Percentiles rank a stretch among this genome's conserved stretches.
Conservation (phyloP, 2,329 filamentous ascomycete genomes). For the Fusarium staphyleae region DNA sequence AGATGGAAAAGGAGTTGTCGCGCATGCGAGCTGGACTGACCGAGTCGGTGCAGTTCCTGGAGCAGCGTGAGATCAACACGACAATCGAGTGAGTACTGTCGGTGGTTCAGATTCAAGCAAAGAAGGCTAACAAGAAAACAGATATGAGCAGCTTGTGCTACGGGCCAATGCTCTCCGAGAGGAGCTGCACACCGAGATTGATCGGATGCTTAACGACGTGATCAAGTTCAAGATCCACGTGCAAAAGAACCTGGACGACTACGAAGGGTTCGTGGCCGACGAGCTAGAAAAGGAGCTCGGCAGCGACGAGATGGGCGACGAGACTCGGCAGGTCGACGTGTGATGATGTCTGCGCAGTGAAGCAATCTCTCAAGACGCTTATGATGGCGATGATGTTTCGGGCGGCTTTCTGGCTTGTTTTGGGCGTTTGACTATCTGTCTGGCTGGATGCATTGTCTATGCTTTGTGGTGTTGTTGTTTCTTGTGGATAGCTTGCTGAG, state of each 20-base stretch:
- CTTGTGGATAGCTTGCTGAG: slow-evolving; percentile 20
- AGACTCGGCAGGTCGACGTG: slow-evolving; percentile 59
- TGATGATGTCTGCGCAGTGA: slow-evolving; percentile 24
- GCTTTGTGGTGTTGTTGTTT: slow-evolving; percentile 3
- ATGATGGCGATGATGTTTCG: slow-evolving; percentile 33
- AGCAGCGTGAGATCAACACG: slow-evolving; percentile 94
- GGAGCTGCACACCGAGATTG: slow-evolving; percentile 96
- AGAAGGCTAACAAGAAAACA: slow-evolving; percentile 45
- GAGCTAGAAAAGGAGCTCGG: slow-evolving; percentile 88
- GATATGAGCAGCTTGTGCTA: slow-evolving; percentile 91
- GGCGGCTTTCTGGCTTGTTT: slow-evolving; percentile 30
- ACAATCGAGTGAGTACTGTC: slow-evolving; percentile 81
- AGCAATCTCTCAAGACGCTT: slow-evolving; percentile 32
- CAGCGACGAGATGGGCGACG: slow-evolving; percentile 64
- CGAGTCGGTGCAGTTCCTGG: slow-evolving; percentile 89
- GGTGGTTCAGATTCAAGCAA: neutral
- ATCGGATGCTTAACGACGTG: slow-evolving; percentile 94
- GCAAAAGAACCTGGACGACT: slow-evolving; percentile 90
- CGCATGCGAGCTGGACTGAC: slow-evolving; percentile 85
- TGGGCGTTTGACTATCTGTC: slow-evolving; percentile 29
- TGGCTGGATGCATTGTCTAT: slow-evolving; percentile 18
- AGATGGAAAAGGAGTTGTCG: slow-evolving; percentile 97
- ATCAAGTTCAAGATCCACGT: slow-evolving; percentile 99
- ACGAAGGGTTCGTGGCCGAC: slow-evolving; percentile 90
- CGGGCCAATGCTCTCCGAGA: slow-evolving; percentile 86